Base-by-base conservation (phyloP, 2,329 filamentous ascomycete species). In the Xylaria hypoxylon region DNA sequence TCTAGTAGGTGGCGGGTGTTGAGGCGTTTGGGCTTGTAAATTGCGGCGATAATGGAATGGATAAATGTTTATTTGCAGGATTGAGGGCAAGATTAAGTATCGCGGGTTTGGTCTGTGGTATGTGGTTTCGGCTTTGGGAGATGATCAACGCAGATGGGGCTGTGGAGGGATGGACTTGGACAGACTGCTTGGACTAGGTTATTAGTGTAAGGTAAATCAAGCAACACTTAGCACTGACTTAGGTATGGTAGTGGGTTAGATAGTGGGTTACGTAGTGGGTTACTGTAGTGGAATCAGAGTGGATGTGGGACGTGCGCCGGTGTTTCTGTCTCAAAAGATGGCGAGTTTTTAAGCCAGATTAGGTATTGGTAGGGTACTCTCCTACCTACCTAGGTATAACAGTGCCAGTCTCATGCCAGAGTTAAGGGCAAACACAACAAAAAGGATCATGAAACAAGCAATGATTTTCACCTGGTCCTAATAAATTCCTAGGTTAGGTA, bases 261-360 rank as follows among this genome's bases (percentile, higher is more conserved):
- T n/a, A n/a, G 61, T 65, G 65, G 62, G 28, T 38, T 33, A n/a
- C n/a, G n/a, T 33, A 10, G 31, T 4, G 31, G 31, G 3, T 33
- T 33, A n/a, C n/a, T n/a, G n/a, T 15, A 13, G 61, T 65, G 65
- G 62, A 31, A 42, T 57, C 19, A n/a, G 47, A 56, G 62, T 68
- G 53, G 65, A 59, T 68, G 62, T 48, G 31, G 62, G 57, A 62
- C 58, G 59, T 53, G 66, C 59, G 59, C 63, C 63, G 35, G 66
- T 55, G 59, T 68, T 66, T 56, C 57, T 58, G 55, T 59, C 59
- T 65, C 53, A 33, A 42, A 48, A 65, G 48, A 59, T 66, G 48
- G 59, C 53, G 59, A 63, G 22, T 17, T 63, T 35, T 59, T 55
- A 60, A 35, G 22, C 64, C 48, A 53, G 47, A 64, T 59, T 52